These are phyloP conservation scores for Croton setiger DNA, from an alignment of 441 rosid species.

Conservation along the genomic window DNA sequence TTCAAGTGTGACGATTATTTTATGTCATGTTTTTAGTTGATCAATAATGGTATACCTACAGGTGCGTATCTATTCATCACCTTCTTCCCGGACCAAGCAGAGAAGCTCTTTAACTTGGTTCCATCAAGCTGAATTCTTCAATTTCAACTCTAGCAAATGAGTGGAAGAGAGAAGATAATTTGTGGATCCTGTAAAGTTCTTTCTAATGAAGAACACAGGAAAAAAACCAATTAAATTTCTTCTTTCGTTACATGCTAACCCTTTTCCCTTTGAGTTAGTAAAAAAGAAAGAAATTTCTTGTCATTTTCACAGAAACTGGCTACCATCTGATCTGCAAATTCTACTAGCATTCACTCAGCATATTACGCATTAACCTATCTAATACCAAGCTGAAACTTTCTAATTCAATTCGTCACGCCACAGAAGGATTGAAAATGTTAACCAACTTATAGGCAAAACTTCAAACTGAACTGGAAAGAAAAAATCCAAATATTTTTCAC, in stretches of 20 bases:
- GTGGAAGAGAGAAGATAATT: neutral
- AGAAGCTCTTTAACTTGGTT: conserved; percentile 49
- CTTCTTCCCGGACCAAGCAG: conserved; percentile 93
- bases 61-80: conserved; percentile 85
- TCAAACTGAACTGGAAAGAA: neutral
- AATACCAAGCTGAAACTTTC: neutral
- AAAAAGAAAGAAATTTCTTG: too few relatives aligned
- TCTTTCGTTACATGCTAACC: too few relatives aligned
- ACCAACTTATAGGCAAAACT: conserved; percentile 8
- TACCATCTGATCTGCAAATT: too few relatives aligned
- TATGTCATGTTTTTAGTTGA: conserved; percentile 3
- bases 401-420: conserved; percentile 1
- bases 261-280: too few relatives aligned
- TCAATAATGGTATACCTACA: conserved; percentile 13
- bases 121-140: conserved; percentile 41
- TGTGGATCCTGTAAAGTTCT: neutral
- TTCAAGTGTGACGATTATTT: neutral
- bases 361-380: neutral
- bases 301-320: too few relatives aligned
- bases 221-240: too few relatives aligned
- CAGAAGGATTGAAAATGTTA: neutral
- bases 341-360: neutral
- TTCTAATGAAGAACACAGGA: neutral
- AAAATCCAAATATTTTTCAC: conserved; percentile 9
- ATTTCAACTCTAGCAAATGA: conserved; percentile 9